phyloP scores from a whole-genome alignment of 106 monocot genomes.

The Xerophyta viscosa region DNA sequence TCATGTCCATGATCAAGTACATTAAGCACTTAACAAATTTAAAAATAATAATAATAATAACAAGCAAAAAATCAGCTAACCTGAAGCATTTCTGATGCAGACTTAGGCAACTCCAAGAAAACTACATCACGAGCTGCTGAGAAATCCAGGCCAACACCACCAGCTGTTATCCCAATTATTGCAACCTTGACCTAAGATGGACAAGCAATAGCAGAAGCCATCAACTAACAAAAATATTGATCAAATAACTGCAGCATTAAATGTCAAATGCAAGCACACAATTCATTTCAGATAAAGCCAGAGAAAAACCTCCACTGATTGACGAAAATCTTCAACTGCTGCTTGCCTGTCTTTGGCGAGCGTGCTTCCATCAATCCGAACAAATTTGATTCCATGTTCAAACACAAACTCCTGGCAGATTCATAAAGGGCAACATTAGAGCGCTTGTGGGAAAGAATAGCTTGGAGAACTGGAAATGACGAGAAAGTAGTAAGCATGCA shows the following conservation, averaged over 20 bases:
- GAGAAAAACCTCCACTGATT: slow-evolving; percentile 48
- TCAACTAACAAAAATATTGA: too few species aligned
- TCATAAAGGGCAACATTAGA: too few species aligned
- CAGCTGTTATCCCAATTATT: slow-evolving; percentile 97
- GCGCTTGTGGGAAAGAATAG: too few species aligned
- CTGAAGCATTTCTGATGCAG: slow-evolving; percentile 95
- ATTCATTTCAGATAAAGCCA: neutral
- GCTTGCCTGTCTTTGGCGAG: slow-evolving; percentile 67
- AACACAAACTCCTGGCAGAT: slow-evolving; percentile 58
- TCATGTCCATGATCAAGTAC: too few species aligned
- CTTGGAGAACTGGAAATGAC: too few species aligned
- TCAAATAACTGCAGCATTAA: too few species aligned
- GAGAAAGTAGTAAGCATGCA: too few species aligned
- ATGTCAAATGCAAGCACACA: too few species aligned
- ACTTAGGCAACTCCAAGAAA: slow-evolving; percentile 87
- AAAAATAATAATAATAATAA: too few species aligned
- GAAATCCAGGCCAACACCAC: slow-evolving; percentile 85
- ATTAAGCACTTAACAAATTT: too few species aligned
- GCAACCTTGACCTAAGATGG: slow-evolving; percentile 72
- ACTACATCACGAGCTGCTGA: slow-evolving; percentile 91
- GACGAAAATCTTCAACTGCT: slow-evolving; percentile 76
- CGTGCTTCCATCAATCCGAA: slow-evolving; percentile 93
- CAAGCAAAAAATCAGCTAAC: slow-evolving; percentile 18
- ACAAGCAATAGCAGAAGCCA: too few species aligned
- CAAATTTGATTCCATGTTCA: slow-evolving; percentile 70